Conservation (phyloP, 371 early-diverging fungal species). For the Lichtheimia corymbifera region DNA sequence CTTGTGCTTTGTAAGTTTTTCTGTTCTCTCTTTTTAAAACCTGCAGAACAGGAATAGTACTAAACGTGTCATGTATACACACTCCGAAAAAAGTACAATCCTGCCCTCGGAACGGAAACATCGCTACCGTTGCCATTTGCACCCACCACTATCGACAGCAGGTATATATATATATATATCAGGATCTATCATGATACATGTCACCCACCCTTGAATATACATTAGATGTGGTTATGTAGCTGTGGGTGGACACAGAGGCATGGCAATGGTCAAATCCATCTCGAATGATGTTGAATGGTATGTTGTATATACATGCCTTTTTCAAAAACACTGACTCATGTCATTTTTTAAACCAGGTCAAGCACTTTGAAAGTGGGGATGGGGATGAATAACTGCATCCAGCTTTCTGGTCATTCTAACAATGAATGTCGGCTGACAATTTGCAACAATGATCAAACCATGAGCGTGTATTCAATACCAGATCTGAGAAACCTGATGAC, state of each 20-base stretch:
- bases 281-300: slow-evolving; percentile 13
- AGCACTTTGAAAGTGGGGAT: slow-evolving; percentile 13
- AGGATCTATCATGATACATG: too few relatives aligned
- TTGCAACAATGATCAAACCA: slow-evolving; percentile 91
- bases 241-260: slow-evolving; percentile 23
- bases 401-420: slow-evolving; percentile 3
- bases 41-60: neutral
- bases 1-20: slow-evolving; percentile 16
- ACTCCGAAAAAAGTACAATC: slow-evolving; percentile 17
- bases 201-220: neutral
- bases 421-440: slow-evolving; percentile 53
- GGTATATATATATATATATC: slow-evolving; percentile 9
- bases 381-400: slow-evolving; percentile 25
- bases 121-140: slow-evolving; percentile 17
- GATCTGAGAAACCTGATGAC: slow-evolving; percentile 61
- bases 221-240: slow-evolving; percentile 21
- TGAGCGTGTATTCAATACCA: slow-evolving; percentile 78
- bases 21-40: slow-evolving; percentile 13
- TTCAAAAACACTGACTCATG: neutral
- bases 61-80: too few relatives aligned
- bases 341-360: slow-evolving; percentile 27
- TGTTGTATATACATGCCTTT: neutral
- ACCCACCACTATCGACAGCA: slow-evolving; percentile 21
- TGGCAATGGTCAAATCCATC: slow-evolving; percentile 13
- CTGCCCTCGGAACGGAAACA: slow-evolving; percentile 8